Conservation (phyloP, 768 basidiomycete genomes). For the Phaeolepiota aurea region DNA sequence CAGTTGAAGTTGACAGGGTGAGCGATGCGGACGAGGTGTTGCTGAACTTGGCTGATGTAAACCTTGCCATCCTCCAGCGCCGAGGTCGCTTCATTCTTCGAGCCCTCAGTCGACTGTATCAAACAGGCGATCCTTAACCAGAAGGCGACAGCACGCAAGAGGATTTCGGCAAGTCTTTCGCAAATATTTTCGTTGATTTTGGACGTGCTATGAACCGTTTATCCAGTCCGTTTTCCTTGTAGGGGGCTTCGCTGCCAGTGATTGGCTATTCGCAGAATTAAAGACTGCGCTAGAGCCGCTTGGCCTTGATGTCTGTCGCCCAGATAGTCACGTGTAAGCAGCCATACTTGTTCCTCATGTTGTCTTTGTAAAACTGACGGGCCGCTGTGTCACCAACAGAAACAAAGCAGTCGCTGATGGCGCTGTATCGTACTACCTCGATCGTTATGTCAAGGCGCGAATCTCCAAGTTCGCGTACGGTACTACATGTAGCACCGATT, state of each 20-base stretch:
- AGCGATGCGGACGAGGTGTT: no score
- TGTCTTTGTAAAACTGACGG: not conserved
- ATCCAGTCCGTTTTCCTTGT: slow-evolving; percentile 38
- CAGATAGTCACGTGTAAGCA: slow-evolving; percentile 45
- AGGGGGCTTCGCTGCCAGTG: slow-evolving; percentile 51
- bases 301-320: slow-evolving; percentile 36
- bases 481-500: slow-evolving; percentile 26
- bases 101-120: slow-evolving; percentile 28
- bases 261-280: slow-evolving; percentile 41
- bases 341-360: no score
- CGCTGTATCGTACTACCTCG: slow-evolving; percentile 30
- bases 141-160: slow-evolving; percentile 14
- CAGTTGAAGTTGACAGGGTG: slow-evolving; percentile 34
- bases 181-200: no score
- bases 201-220: no score
- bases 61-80: slow-evolving; percentile 9
- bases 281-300: slow-evolving; percentile 25
- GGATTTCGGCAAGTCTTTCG: slow-evolving; percentile 24
- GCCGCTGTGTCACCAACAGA: slow-evolving; percentile 9
- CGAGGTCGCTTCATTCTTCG: slow-evolving; percentile 27
- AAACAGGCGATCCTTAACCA: slow-evolving; percentile 21
- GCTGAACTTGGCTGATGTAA: no score
- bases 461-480: slow-evolving; percentile 43
- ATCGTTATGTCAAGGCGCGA: slow-evolving; percentile 39
- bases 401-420: slow-evolving; percentile 49